A percentile compares a stretch with the other conserved stretches of the same genome.
Evolutionary conservation across 1,139 yeast species (phyloP).

Genomic region (Sugiyamaella castrensis): DNA sequence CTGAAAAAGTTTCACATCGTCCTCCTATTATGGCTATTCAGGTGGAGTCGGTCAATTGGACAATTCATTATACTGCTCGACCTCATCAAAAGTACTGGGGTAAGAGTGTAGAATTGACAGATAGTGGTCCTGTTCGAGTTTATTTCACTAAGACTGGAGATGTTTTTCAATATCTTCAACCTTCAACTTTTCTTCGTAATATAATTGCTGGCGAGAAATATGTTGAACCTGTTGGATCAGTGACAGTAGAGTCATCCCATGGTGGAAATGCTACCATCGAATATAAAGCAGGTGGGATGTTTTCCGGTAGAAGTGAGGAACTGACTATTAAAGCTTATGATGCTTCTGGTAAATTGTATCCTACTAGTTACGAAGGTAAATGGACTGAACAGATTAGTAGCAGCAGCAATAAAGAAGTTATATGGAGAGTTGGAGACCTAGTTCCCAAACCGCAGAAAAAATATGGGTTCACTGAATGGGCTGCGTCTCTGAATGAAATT

Average conservation of each 20-base stretch:
- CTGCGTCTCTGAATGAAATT: conserved; percentile 76
- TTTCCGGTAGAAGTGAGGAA: conserved; percentile 84
- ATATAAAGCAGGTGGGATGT: conserved; percentile 64
- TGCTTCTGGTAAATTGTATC: conserved; percentile 33
- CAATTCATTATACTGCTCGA: conserved; percentile 65
- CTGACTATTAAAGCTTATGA: conserved; percentile 56
- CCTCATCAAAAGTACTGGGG: conserved; percentile 97
- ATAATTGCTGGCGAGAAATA: conserved; percentile 93
- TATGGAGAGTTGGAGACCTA: conserved; percentile 69
- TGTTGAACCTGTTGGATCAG: conserved; percentile 77
- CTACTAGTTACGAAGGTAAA: conserved; percentile 54
- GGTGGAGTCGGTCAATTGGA: conserved; percentile 74
- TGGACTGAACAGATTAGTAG: conserved; percentile 64
- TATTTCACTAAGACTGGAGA: conserved; percentile 62
- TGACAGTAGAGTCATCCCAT: conserved; percentile 62
- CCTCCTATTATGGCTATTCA: conserved; percentile 81
- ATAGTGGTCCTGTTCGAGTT: conserved; percentile 64
- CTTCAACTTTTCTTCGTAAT: conserved; percentile 78
- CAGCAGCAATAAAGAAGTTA: conserved; percentile 28
- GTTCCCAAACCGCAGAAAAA: conserved; percentile 58
- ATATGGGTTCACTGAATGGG: conserved; percentile 82
- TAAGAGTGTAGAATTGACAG: conserved; percentile 77
- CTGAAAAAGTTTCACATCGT: conserved; percentile 78
- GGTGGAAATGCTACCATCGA: conserved; percentile 70
- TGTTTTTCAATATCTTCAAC: conserved; percentile 73